phyloP scores from a whole-genome alignment of 1,139 yeast genomes.

The Blastobotrys arbuscula region DNA sequence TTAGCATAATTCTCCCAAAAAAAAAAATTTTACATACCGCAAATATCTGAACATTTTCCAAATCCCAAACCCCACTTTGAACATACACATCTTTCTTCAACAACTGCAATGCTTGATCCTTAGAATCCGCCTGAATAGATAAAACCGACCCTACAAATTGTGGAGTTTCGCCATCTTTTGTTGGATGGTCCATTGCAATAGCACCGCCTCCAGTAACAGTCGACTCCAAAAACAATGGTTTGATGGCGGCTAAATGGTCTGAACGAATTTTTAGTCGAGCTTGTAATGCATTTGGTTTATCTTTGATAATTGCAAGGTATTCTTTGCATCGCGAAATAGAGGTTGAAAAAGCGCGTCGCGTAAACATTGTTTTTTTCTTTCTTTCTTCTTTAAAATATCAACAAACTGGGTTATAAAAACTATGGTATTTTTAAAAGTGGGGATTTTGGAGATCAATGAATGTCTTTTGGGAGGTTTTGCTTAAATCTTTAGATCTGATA shows the following conservation, averaged over 20 bases:
- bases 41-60: constrained; percentile 53
- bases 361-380: neutral
- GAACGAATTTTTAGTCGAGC: constrained; percentile 44
- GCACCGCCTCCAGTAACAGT: constrained; percentile 42
- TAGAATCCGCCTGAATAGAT: constrained; percentile 56
- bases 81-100: constrained; percentile 61
- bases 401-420: no score
- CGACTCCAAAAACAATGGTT: neutral
- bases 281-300: constrained; percentile 61
- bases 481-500: no score
- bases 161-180: constrained; percentile 24
- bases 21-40: constrained; percentile 38
- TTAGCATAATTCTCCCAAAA: neutral
- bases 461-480: no score
- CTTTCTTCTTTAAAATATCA: no score
- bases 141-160: constrained; percentile 53
- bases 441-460: no score
- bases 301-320: constrained; percentile 54
- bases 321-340: constrained; percentile 11
- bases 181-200: constrained; percentile 27
- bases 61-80: constrained; percentile 69
- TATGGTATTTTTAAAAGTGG: no score
- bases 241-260: constrained; percentile 37
- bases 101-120: constrained; percentile 57
- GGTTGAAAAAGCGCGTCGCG: constrained; percentile 1